Percentiles rank a stretch among this genome's conserved stretches.
Evolutionary conservation across 108 stramenopile genomes (phyloP).

Genomic region (Skeletonema marinoi): DNA sequence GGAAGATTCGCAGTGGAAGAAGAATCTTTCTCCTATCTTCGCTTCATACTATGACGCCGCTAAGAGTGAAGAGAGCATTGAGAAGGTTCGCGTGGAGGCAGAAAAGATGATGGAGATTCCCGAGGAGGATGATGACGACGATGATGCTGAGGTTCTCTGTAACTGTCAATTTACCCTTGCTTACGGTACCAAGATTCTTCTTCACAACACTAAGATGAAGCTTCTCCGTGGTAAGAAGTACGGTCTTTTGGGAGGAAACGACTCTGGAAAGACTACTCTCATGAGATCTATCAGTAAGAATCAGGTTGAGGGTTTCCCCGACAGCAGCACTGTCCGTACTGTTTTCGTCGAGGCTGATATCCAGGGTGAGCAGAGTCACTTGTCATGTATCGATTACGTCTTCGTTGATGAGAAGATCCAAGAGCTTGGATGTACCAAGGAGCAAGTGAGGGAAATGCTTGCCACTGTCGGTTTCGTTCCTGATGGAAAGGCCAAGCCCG

Average conservation of each 20-base stretch:
- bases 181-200: slow-evolving; percentile 99
- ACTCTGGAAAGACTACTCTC: slow-evolving; percentile 98
- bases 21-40: slow-evolving; percentile 69
- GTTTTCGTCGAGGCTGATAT: slow-evolving; percentile 99
- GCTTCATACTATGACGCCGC: slow-evolving; percentile 65
- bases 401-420: slow-evolving; percentile 89
- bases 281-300: slow-evolving; percentile 99
- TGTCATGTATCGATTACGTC: slow-evolving; percentile 97
- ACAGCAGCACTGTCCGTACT: slow-evolving; percentile 92
- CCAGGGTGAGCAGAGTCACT: slow-evolving; percentile 96
- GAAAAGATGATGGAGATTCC: slow-evolving; percentile 87
- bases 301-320: slow-evolving; percentile 99
- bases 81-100: slow-evolving; percentile 84
- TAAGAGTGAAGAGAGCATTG: slow-evolving; percentile 66
- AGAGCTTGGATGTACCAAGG: slow-evolving; percentile 74
- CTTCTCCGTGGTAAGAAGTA: slow-evolving; percentile 97
- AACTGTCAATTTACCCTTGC: slow-evolving; percentile 99
- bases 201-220: slow-evolving; percentile 99
- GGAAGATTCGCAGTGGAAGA: slow-evolving; percentile 92
- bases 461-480: slow-evolving; percentile 95
- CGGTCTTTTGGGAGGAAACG: slow-evolving; percentile 98
- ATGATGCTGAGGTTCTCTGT: slow-evolving; percentile 98
- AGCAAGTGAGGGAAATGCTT: slow-evolving; percentile 89
- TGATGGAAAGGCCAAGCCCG: slow-evolving; percentile 96
- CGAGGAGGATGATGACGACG: slow-evolving; percentile 95